phyloP scores from a whole-genome alignment of 257 asterid species.

The Rauvolfia tetraphylla region DNA sequence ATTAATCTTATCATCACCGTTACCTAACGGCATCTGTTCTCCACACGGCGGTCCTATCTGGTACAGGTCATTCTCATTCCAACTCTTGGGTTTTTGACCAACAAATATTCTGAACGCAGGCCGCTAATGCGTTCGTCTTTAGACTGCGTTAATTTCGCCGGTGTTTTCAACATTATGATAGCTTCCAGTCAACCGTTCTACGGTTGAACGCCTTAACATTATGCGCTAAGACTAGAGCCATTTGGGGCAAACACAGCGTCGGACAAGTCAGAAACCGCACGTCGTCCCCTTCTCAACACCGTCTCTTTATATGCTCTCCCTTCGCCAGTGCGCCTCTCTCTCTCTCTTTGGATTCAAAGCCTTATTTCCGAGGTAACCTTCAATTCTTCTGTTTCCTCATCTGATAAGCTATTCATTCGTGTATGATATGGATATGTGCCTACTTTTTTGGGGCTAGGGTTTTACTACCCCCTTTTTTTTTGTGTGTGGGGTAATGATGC shows the following conservation, averaged over 20 bases:
- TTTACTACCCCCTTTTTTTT: not conserved
- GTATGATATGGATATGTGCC: not conserved
- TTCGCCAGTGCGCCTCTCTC: not conserved
- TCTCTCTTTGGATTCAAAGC: conserved; percentile 4
- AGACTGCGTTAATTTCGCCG: too few relatives aligned
- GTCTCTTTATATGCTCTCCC: conserved; percentile 9
- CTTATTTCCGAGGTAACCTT: conserved; percentile 12
- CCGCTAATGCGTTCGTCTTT: too few relatives aligned
- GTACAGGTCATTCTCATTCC: conserved; percentile 17
- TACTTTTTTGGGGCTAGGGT: conserved; percentile 2
- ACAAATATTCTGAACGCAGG: too few relatives aligned
- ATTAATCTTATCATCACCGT: conserved; percentile 16
- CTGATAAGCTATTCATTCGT: conserved; percentile 7
- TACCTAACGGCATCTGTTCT: conserved; percentile 28
- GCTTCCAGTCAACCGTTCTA: too few relatives aligned
- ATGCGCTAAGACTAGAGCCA: too few relatives aligned
- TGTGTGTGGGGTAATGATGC: not conserved
- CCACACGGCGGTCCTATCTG: conserved; percentile 22
- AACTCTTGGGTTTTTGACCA: too few relatives aligned
- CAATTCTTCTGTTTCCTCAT: not conserved
- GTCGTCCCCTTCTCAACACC: conserved; percentile 19
- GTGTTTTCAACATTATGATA: too few relatives aligned
- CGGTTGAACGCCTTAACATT: too few relatives aligned
- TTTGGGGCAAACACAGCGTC: too few relatives aligned
- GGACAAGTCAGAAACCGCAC: too few relatives aligned